Percentiles rank a stretch among this genome's conserved stretches.
Evolutionary conservation across 371 early-diverging fungal genomes (phyloP).

Genomic region (Rhizopus delemar): DNA sequence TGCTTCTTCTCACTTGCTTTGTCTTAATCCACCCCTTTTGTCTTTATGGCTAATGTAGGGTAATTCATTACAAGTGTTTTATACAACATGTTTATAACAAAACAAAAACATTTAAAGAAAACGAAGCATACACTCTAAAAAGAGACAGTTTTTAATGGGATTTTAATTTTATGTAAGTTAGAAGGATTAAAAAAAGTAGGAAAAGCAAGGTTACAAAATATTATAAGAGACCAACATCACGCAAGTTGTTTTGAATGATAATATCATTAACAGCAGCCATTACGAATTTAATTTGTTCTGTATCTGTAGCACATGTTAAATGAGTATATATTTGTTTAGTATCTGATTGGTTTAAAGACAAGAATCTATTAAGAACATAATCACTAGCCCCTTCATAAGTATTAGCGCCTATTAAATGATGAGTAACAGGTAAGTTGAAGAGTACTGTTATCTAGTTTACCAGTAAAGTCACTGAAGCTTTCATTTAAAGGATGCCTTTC

Average conservation of each 20-base stretch:
- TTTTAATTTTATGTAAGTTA: no score
- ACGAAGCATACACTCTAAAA: no score
- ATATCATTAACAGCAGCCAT: constrained; percentile 96
- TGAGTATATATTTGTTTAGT: constrained; percentile 89
- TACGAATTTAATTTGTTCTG: constrained; percentile 94
- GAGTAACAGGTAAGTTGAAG: neutral
- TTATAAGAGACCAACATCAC: constrained; percentile 86
- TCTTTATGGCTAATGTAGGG: no score
- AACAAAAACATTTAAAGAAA: no score
- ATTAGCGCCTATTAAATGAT: constrained; percentile 52
- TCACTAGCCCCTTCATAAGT: constrained; percentile 80
- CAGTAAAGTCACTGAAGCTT: constrained; percentile 76
- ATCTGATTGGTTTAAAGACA: constrained; percentile 78
- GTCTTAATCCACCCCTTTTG: no score
- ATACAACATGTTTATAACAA: no score
- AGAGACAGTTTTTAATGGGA: no score
- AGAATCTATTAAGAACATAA: constrained; percentile 84
- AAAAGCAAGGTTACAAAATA: constrained; percentile 7
- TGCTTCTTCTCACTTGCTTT: no score
- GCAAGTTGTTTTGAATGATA: constrained; percentile 86
- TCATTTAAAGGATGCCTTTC: constrained; percentile 58
- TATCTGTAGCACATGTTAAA: constrained; percentile 97
- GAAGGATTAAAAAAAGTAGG: neutral
- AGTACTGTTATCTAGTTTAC: constrained; percentile 32
- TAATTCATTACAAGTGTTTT: no score